Base-by-base conservation (phyloP, 106 monocot genomes). In the Dendrobium huoshanense region DNA sequence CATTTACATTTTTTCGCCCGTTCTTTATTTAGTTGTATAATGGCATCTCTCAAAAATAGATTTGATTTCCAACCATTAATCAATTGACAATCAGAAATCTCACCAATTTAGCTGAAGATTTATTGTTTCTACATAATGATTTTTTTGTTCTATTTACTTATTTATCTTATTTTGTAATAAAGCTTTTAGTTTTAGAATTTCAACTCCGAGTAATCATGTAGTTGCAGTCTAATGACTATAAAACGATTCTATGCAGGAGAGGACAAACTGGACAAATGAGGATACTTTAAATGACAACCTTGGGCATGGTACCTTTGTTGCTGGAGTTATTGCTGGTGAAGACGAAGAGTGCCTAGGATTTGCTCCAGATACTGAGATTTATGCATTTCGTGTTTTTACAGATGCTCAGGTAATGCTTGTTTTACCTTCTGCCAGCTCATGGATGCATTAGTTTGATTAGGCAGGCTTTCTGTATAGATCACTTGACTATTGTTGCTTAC, bases 241-340 rank as follows among this genome's bases (percentile, higher is more conserved):
- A 4, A 44, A 13, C 33, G 37, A 19, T 37, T 70, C 64, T 78
- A 48, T 90, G 67, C 85, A 99, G 99, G 99, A 99, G 82, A 86
- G 99, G 22, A 99, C 99, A 78, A 99, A 99, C 87, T 95, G 99
- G 99, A 99, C 99, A 80, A 99, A 93, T 83, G 99, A 99, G 79
- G 90, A 95, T 80, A 99, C 99, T 51, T 70, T 99, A 82, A 99
- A 99, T 87, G 99, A 99, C 78, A 99, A 99, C 87, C 88, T 99
- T 77, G 99, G 99, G 24, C 99, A 99, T 84, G 99, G 99, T 22
- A 99, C 99, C 29, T 99, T 99, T 84, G 99, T 99, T 75, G 99
- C 99, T 56, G 95, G 99, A 75, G 99, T 99, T 85, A 90, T 99
- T 86, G 99, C 99, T 51, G 99, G 99, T 77, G 89, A 93, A 90